A percentile compares a stretch with the other conserved stretches of the same genome.
These are phyloP conservation scores for Panicum virgatum DNA, from an alignment of 202 grass and related monocot species.

Conservation along the genomic window DNA sequence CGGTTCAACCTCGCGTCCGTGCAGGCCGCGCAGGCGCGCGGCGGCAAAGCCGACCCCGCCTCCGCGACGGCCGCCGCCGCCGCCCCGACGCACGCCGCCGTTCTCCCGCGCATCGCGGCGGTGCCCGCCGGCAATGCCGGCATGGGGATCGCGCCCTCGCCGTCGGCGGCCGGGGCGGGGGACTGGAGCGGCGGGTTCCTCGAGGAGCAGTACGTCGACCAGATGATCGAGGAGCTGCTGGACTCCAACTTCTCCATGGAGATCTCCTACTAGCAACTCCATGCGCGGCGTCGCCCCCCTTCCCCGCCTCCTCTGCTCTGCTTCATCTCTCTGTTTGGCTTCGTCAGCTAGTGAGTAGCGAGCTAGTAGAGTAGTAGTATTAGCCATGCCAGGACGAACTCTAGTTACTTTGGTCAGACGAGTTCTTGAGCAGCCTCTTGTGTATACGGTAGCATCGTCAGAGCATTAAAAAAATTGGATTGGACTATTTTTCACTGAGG, in stretches of 20 bases:
- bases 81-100: neutral
- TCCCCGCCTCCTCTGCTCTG: neutral
- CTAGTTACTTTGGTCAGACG: constrained; percentile 38
- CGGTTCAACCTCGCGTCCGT: constrained; percentile 73
- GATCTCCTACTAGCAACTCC: constrained; percentile 54
- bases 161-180: neutral
- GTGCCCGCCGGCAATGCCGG: constrained; percentile 11
- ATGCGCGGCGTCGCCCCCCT: neutral
- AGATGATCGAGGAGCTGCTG: constrained; percentile 97
- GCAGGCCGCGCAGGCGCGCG: constrained; percentile 39
- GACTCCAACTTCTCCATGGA: constrained; percentile 97
- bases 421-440: constrained; percentile 38
- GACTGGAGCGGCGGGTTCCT: constrained; percentile 57
- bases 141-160: neutral
- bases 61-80: neutral
- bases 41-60: neutral
- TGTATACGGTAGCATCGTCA: constrained; percentile 54
- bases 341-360: constrained; percentile 17
- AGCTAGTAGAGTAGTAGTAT: neutral
- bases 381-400: constrained; percentile 43
- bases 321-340: neutral
- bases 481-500: neutral
- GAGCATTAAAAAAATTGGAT: constrained; percentile 2
- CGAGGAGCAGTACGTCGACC: constrained; percentile 89
- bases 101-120: neutral